Evolutionary conservation across 2,329 filamentous ascomycete species (phyloP), one percentile per base, ranked within the genome.

Genomic region (Myriosclerotinia curreyana): DNA sequence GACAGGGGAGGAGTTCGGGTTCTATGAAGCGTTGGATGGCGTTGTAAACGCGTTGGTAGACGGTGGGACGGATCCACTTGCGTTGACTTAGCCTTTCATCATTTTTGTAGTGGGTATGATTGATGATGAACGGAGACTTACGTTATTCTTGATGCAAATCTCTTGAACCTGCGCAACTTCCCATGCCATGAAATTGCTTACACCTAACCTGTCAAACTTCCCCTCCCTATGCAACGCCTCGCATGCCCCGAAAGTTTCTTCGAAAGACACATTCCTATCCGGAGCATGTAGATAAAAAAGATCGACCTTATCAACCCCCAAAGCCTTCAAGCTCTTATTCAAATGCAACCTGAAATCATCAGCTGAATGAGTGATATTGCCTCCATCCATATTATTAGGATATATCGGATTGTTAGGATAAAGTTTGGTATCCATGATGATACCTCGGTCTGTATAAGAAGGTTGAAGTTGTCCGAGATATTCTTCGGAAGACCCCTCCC

Each of bases 401-500:
- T 67, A 72, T 20, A 68, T 20, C 11, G 42, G 17, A 46, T 46
- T 49, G 7, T 42, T 62, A 1, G 71, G 72, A 31, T 67, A 72
- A n/a, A 68, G 64, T 58, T 89, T 89, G 0, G 86, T 89, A 14
- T 85, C 87, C 64, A 88, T 74, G 5, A 81, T 81, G 56, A 89
- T 75, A 2, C 85, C 86, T 22, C 86, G 82, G 63, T 86, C 81
- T 48, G 86, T 81, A 84, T 85, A 90, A 8, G 60, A n/a, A 5
- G 60, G 50, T 38, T 81, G 79, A 0, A 85, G 83, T 77, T 70
- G 62, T 11, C 79, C 78, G 5, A 86, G 86, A 74, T 82, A 88
- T 22, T 79, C 82, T 73, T 91, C 89, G 60, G 89, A 86, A 59
- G 82, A 79, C 56, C 88, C 87, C 38, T 77, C 81, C 51, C 87